Conservation (phyloP, 2,329 filamentous ascomycete genomes). For the Alternaria dauci region DNA sequence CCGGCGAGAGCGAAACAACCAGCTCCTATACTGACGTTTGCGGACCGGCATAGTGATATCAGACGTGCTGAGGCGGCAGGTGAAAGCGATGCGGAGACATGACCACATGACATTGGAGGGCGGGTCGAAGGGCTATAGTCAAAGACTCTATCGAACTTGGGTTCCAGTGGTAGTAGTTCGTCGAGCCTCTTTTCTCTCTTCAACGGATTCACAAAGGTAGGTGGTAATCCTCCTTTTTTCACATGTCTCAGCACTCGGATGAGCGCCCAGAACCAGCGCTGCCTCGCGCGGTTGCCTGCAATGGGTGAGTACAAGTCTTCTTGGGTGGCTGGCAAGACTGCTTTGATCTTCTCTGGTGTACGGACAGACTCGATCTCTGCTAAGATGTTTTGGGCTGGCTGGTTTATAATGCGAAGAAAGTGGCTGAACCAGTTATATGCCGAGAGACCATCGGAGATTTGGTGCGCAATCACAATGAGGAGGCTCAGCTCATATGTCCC, state of each 20-base stretch:
- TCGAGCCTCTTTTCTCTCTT: constrained; percentile 30
- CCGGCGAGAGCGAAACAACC: constrained; percentile 58
- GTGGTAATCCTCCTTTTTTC: constrained; percentile 46
- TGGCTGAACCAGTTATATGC: constrained; percentile 55
- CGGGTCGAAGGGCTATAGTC: constrained; percentile 45
- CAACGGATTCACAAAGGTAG: constrained; percentile 55
- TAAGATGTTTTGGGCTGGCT: constrained; percentile 10
- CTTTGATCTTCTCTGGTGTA: constrained; percentile 26
- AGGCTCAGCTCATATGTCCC: constrained; percentile 46
- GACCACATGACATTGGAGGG: constrained; percentile 51
- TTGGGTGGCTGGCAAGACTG: constrained; percentile 54
- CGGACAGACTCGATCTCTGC: constrained; percentile 14
- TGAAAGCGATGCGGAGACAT: constrained; percentile 45
- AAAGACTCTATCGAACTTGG: constrained; percentile 48
- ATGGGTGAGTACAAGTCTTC: constrained; percentile 57
- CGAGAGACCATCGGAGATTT: constrained; percentile 57
- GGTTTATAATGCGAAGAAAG: constrained; percentile 44
- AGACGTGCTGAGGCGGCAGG: constrained; percentile 45
- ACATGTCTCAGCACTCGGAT: constrained; percentile 56
- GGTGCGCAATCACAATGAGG: constrained; percentile 54
- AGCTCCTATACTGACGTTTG: constrained; percentile 53
- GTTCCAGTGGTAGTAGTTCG: constrained; percentile 33
- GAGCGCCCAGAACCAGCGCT: constrained; percentile 60
- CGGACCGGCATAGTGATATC: constrained; percentile 51
- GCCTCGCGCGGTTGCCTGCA: constrained; percentile 48